Evolutionary conservation across 1,139 yeast species (phyloP), one percentile per base, ranked within the genome.

Genomic region (Candida gigantensis): DNA sequence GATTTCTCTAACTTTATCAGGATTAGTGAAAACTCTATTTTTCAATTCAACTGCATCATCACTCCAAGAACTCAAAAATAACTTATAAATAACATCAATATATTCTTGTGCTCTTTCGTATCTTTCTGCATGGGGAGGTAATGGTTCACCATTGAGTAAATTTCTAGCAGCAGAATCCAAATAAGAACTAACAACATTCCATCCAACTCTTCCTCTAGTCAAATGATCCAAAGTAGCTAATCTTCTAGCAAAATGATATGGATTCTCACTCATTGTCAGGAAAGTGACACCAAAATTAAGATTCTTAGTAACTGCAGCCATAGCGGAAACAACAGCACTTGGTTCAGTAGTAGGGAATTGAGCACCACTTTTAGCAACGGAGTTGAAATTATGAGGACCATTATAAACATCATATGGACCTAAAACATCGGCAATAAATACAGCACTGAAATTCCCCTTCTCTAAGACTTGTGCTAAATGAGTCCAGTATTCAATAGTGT

Each of bases 401-500:
- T 66, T 61, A 43, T 62, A 68, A 6, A 65, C 72, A 45, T 68
- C 74, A 45, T 65, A 69, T 3, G 65, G 64, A 5, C 75, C 75
- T 19, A 72, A 51, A 3, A 68, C 70, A 52, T 73, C 79, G 26
- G 77, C 78, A 40, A 73, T 52, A 46, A 73, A 73, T 9, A 72
- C 43, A 2, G 67, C 67, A 43, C 68, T 68, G 39, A 73, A 57
- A 45, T 72, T 67, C 3, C 76, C 78, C 37, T 57, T 58, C 44
- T 73, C 79, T 30, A 73, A 58, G 13, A 65, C 38, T 43, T 69
- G 60, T 3, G 77, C 77, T 14, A 72, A 47, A 31, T 69, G 56
- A 9, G 60, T 62, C 78, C 78, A 73, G 49, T 69, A 67, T 31
- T 70, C 69, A 24, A 73, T 55, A 31, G 65, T 63, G 35, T 61